Evolutionary conservation across 2,329 filamentous ascomycete species (phyloP).

Genomic region (Beauveria sp.): DNA sequence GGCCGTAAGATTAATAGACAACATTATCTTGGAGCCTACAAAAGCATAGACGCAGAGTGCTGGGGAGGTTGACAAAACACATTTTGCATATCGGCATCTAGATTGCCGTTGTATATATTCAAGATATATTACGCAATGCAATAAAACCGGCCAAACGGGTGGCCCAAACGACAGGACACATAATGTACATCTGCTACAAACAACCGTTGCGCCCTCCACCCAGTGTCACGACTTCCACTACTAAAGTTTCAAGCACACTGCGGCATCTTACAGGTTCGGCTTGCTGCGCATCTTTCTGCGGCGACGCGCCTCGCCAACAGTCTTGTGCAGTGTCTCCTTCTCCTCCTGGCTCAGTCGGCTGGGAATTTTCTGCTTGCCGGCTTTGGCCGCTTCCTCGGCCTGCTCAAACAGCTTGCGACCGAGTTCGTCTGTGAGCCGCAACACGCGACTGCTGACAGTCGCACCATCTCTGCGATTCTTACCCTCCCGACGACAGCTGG

Average conservation of each 20-base stretch:
- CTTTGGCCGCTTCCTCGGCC: conserved; percentile 32
- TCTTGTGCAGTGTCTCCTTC: conserved; percentile 33
- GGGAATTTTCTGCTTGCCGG: conserved; percentile 27
- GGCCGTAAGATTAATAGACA: conserved; percentile 84
- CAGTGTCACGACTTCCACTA: too few relatives aligned
- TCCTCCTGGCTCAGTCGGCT: conserved; percentile 45
- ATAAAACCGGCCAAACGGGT: background rate
- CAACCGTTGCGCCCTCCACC: background rate
- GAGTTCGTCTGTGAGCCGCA: conserved; percentile 67
- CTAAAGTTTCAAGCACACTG: background rate
- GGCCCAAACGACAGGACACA: background rate
- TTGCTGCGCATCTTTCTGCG: conserved; percentile 42
- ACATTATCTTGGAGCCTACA: conserved; percentile 61
- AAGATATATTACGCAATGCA: background rate
- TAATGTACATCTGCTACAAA: conserved; percentile 4
- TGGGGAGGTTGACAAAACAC: background rate
- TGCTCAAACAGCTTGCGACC: conserved; percentile 63
- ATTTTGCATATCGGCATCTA: background rate
- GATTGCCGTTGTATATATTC: conserved; percentile 2
- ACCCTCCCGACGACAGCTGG: conserved; percentile 73
- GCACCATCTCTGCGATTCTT: conserved; percentile 94
- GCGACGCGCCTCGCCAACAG: conserved; percentile 38
- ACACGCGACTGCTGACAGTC: conserved; percentile 75
- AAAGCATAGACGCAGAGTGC: background rate
- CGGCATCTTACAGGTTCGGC: conserved; percentile 37